Evolutionary conservation across 2,329 filamentous ascomycete genomes (phyloP), one percentile per base, ranked within the genome.

Genomic region (Tolypocladium tropicale): DNA sequence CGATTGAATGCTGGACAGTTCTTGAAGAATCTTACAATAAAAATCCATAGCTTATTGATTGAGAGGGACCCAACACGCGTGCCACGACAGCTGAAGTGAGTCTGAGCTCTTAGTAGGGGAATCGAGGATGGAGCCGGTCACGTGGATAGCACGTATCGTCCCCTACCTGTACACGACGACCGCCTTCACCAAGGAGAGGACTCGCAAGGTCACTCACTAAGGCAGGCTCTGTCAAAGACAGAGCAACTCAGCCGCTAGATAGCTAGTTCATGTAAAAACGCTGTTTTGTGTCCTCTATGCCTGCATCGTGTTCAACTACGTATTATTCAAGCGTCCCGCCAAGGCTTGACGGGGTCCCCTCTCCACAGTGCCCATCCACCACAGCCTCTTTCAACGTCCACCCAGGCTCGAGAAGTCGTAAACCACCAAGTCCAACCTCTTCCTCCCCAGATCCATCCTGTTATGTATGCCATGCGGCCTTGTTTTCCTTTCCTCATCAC

Each of bases 321-420:
- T 56, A 63, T 63, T 65, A 65, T 65, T 65, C 63, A 65, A 65
- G 59, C 61, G 56, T 60, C 53, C 48, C 53, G 36, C 49, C 52
- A 48, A 37, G 48, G 52, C 54, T 58, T 53, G 52, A 55, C 58
- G 53, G 53, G 52, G 56, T 48, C 56, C 43, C 48, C 53, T 53
- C 53, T 25, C 32, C 51, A 10, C 49, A 41, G 28, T 28, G 28
- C 34, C 43, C 1, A 16, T n/a, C 18, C 3, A 21, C 37, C 43
- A 18, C 12, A 12, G 23, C 25, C 16, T 49, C 43, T 14, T 49
- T 32, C 28, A 28, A 25, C 25, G 43, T 28, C 43, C 43, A 30
- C 14, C 14, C 7, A 49, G 46, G 28, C 46, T 49, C 28, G 18
- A 49, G 25, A 32, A 32, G 16, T 32, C 46, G 46, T 49, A 49